Conservation (phyloP, 495 filamentous ascomycete genomes). For the Penicillium atrosanguineum region DNA sequence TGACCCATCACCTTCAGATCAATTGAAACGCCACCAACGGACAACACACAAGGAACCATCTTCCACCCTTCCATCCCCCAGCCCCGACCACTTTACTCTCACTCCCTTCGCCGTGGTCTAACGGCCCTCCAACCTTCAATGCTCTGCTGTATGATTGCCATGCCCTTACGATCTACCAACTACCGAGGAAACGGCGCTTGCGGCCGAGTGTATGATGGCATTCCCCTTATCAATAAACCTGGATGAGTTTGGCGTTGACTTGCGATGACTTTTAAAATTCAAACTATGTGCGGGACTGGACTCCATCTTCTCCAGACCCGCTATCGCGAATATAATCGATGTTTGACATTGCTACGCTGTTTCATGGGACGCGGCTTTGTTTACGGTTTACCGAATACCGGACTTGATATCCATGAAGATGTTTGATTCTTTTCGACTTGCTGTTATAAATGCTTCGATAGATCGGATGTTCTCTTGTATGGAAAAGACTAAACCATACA, state of each 20-base stretch:
- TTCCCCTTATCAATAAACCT: not conserved
- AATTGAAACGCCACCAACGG: constrained; percentile 46
- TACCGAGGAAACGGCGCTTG: not conserved
- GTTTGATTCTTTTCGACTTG: not conserved
- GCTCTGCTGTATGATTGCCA: constrained; percentile 7
- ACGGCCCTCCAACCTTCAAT: not conserved
- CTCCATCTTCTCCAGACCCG: constrained; percentile 1
- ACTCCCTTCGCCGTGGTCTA: constrained; percentile 26
- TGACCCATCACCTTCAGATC: constrained; percentile 27
- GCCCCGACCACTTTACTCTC: constrained; percentile 26
- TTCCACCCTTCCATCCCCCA: constrained; percentile 24
- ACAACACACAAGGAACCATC: constrained; percentile 40
- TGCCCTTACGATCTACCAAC: constrained; percentile 8
- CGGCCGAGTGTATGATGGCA: constrained; percentile 4
- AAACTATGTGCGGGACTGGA: not conserved
- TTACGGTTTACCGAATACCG: not conserved
- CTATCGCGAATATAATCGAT: not conserved
- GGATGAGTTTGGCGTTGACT: not conserved
- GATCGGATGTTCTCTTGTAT: not conserved
- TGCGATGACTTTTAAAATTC: not conserved
- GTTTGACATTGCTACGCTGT: not conserved
- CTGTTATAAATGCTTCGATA: not conserved
- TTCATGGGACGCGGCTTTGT: not conserved
- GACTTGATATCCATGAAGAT: not conserved
- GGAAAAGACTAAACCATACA: not conserved